Evolutionary conservation across 140 eudicot species (phyloP).

Genomic region (Erigeron philadelphicus): DNA sequence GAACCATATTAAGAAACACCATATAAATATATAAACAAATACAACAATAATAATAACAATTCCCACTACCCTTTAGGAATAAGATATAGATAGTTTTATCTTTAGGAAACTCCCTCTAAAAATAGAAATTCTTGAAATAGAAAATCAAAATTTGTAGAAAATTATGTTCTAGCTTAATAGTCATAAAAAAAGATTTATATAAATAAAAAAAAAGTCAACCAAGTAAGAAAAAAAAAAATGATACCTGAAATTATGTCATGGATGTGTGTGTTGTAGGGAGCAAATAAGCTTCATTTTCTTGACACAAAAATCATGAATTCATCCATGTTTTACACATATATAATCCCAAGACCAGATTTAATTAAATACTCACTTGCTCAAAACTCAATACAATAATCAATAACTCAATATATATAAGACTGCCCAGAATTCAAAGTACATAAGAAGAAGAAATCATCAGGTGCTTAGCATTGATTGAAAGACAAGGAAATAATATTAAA

Average conservation of each 20-base stretch:
- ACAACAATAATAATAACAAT: not conserved
- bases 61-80: not conserved
- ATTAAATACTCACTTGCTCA: slow-evolving; percentile 3
- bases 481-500: not conserved
- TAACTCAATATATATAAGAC: slow-evolving; percentile 27
- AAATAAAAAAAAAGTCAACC: slow-evolving; percentile 30
- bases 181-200: not conserved
- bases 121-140: not conserved
- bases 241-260: slow-evolving; percentile 61
- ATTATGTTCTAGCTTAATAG: slow-evolving; percentile 17
- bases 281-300: slow-evolving; percentile 46
- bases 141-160: slow-evolving; percentile 1
- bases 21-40: not conserved
- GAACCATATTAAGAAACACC: not conserved
- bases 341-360: slow-evolving; percentile 57
- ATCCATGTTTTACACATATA: slow-evolving; percentile 28
- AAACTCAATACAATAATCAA: slow-evolving; percentile 25
- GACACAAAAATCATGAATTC: slow-evolving; percentile 33
- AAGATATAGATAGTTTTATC: too few species aligned
- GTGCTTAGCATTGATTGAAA: too few species aligned
- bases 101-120: too few species aligned
- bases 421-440: slow-evolving; percentile 27
- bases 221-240: not conserved
- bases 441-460: slow-evolving; percentile 16
- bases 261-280: slow-evolving; percentile 64